Percentiles rank a stretch among this genome's conserved stretches.
phyloP scores from a whole-genome alignment of 1,284 basidiomycete genomes.

The Cryptococcus amylolentus region DNA sequence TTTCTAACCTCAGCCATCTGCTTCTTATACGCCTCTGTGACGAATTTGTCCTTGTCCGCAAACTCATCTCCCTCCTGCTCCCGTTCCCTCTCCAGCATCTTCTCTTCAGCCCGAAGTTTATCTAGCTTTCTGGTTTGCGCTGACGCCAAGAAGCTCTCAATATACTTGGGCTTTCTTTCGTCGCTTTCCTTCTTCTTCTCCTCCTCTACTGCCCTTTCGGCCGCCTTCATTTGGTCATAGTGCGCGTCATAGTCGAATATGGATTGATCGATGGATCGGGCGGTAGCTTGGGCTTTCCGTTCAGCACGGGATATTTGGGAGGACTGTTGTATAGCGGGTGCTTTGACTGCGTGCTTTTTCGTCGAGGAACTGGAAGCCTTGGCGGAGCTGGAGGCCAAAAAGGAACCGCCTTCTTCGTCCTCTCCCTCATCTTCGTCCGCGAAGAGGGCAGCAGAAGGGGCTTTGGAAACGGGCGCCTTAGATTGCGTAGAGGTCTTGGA shows the following conservation, averaged over 20 bases:
- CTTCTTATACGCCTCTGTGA: slow-evolving; percentile 94
- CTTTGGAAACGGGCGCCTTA: slow-evolving; percentile 5
- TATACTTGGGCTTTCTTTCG: slow-evolving; percentile 91
- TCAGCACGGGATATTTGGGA: slow-evolving; percentile 34
- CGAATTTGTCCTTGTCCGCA: slow-evolving; percentile 90
- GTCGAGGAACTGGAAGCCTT: neutral
- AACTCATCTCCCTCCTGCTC: slow-evolving; percentile 93
- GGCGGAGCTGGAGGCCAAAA: neutral
- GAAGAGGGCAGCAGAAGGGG: slow-evolving; percentile 16
- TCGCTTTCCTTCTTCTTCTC: slow-evolving; percentile 67
- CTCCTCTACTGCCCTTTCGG: slow-evolving; percentile 66
- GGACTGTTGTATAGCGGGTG: slow-evolving; percentile 5
- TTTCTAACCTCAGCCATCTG: slow-evolving; percentile 88
- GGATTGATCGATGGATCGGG: slow-evolving; percentile 72
- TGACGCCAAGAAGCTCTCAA: slow-evolving; percentile 71
- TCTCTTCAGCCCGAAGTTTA: slow-evolving; percentile 92
- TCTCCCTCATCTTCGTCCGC: slow-evolving; percentile 38
- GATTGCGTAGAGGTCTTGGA: slow-evolving; percentile 33
- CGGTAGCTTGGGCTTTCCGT: slow-evolving; percentile 57
- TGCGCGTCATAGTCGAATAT: slow-evolving; percentile 96
- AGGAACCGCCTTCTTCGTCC: slow-evolving; percentile 7
- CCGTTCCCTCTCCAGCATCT: slow-evolving; percentile 91
- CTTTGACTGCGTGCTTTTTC: too few species aligned
- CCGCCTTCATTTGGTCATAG: slow-evolving; percentile 91
- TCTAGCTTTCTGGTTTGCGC: slow-evolving; percentile 85